A percentile compares a stretch with the other conserved stretches of the same genome.
Conservation (phyloP, 148 eudicot genomes). For the Camellia sinensis region DNA sequence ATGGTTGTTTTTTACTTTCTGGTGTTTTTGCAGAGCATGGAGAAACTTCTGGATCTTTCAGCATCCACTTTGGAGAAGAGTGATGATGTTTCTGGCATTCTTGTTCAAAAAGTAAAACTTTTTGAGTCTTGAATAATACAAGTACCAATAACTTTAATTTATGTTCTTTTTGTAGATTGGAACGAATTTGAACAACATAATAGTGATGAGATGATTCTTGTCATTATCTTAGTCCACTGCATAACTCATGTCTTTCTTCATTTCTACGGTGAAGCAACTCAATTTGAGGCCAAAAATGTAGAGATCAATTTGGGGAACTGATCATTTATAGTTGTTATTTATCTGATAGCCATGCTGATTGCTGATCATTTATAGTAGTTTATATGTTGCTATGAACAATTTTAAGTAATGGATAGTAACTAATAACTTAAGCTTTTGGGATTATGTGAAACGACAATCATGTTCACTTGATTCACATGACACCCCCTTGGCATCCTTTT, state of each 20-base stretch:
- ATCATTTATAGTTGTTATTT: not conserved
- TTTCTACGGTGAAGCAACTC: too few relatives aligned
- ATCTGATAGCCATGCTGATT: not conserved
- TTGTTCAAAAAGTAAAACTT: constrained; percentile 45
- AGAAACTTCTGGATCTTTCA: constrained; percentile 62
- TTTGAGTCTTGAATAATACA: not conserved
- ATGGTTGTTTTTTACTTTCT: not conserved
- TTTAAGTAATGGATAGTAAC: not conserved
- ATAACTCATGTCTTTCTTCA: not conserved
- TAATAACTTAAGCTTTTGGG: too few relatives aligned
- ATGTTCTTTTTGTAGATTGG: not conserved
- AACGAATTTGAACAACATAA: not conserved
- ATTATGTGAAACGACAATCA: not conserved
- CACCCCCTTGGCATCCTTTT: too few relatives aligned
- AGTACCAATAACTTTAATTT: not conserved
- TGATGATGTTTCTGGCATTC: constrained; percentile 39
- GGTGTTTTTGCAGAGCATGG: constrained; percentile 56
- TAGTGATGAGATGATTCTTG: not conserved
- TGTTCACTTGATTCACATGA: not conserved
- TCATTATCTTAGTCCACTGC: not conserved
- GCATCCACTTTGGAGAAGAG: constrained; percentile 49
- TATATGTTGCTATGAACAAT: not conserved
- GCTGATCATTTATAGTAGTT: not conserved
- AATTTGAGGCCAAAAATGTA: not conserved
- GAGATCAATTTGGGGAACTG: not conserved